Evolutionary conservation across 1,139 yeast species (phyloP).

Genomic region (Lodderomyces orthopsilosis): DNA sequence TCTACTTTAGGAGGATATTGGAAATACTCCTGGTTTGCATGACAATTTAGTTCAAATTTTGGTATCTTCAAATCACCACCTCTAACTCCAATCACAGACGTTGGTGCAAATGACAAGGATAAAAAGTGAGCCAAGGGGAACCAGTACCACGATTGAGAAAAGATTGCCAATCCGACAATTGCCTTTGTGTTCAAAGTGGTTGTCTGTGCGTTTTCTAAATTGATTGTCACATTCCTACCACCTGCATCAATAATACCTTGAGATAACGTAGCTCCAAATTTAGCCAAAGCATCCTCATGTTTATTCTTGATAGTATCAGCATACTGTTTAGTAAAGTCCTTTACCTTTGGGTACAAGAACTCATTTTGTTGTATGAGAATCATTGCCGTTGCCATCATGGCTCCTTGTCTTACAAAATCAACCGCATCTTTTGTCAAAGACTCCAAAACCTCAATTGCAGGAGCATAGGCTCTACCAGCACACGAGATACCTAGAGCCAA

Average conservation of each 20-base stretch:
- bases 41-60: conserved; percentile 75
- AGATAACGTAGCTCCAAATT: conserved; percentile 95
- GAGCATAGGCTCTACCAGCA: conserved; percentile 88
- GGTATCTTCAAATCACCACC: conserved; percentile 78
- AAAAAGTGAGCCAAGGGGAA: conserved; percentile 94
- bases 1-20: conserved; percentile 89
- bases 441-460: conserved; percentile 89
- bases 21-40: conserved; percentile 74
- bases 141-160: conserved; percentile 98
- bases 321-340: conserved; percentile 68
- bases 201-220: conserved; percentile 85
- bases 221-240: conserved; percentile 95
- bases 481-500: conserved; percentile 96
- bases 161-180: conserved; percentile 86
- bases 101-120: conserved; percentile 89
- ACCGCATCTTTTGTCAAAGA: conserved; percentile 93
- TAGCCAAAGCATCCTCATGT: conserved; percentile 95
- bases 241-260: conserved; percentile 99
- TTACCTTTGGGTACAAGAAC: conserved; percentile 75
- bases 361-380: conserved; percentile 92
- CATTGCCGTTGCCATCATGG: conserved; percentile 90
- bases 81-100: conserved; percentile 83
- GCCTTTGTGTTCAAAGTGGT: conserved; percentile 89
- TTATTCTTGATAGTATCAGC: conserved; percentile 78
- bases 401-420: conserved; percentile 98